Base-by-base conservation (phyloP, 2,329 filamentous ascomycete genomes). In the Fusarium verrucosum region DNA sequence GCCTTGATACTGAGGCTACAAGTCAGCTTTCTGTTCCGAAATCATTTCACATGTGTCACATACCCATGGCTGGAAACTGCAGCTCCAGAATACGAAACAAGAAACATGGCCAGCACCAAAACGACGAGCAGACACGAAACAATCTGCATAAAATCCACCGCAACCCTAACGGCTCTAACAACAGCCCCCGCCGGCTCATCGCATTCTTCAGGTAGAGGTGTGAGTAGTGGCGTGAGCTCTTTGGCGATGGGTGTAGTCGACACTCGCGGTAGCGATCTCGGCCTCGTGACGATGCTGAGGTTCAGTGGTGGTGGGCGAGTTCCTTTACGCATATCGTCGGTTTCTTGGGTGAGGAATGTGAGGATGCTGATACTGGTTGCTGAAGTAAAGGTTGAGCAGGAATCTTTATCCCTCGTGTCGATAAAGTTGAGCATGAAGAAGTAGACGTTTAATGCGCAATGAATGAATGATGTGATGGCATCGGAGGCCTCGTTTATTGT, bases 291-390 rank as follows among this genome's bases (percentile, higher is more conserved):
- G 63, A 74, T 64, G 50, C 73, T 74, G 58, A 76, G 74, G 59
- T 72, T 74, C 62, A 76, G 72, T 40, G 74, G 74, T 33, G 74
- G 73, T 22, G 74, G 74, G 11, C 73, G 72, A 32, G 61, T 70
- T 37, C 70, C 66, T 40, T 74, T 72, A 17, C 72, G 72, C 74
- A 75, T 76, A 28, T 23, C 59, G 60, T 66, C 44, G 45, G 33
- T 55, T 20, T 57, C 51, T 44, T 56, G 25, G 8, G 35, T 32
- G 40, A 62, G 50, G 38, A 46, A 42, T 36, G 55, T 44, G 40
- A 65, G 45, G 47, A 64, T 49, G 36, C 36, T 55, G 23, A 66
- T 44, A 30, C 63, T 58, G 22, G 63, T 66, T 46, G 62, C 58
- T 44, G 63, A 66, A 30, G 50, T 46, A 6, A 38, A 40, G 28